These are phyloP conservation scores for Vigna trinervia DNA, from an alignment of 306 rosid genomes.

Conservation along the genomic window DNA sequence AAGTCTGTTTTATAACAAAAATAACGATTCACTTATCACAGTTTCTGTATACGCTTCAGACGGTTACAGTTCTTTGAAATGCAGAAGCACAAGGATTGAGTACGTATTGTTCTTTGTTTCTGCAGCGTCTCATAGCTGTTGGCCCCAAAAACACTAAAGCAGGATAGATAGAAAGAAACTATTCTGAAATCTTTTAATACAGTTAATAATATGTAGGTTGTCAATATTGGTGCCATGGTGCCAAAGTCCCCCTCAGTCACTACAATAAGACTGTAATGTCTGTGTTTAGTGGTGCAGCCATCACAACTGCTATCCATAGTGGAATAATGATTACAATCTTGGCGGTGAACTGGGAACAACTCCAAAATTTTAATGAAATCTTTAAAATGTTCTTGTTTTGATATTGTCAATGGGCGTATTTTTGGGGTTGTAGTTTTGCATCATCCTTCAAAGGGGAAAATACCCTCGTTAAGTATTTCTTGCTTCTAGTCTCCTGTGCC, in stretches of 20 bases:
- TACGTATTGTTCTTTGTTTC: conserved; percentile 49
- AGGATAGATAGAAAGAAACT: not conserved
- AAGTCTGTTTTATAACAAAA: conserved; percentile 93
- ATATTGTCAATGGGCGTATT: not conserved
- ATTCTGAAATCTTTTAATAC: not conserved
- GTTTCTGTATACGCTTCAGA: conserved; percentile 99
- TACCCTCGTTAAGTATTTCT: not conserved
- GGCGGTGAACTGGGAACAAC: not conserved
- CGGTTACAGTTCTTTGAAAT: conserved; percentile 96
- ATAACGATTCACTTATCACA: conserved; percentile 97
- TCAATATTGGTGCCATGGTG: not conserved
- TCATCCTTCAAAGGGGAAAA: not conserved
- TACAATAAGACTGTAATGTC: not conserved
- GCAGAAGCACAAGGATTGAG: conserved; percentile 99
- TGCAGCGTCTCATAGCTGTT: too few species aligned
- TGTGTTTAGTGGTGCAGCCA: not conserved
- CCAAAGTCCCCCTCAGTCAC: not conserved
- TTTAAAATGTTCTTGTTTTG: not conserved
- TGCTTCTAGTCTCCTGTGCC: not conserved
- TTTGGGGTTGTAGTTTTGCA: not conserved
- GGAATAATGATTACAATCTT: not conserved
- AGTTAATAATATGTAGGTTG: conserved; percentile 5
- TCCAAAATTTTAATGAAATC: not conserved
- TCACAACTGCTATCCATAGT: not conserved
- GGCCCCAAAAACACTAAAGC: not conserved